A percentile compares a stretch with the other conserved stretches of the same genome.
Evolutionary conservation across 1,284 basidiomycete species (phyloP).

Genomic region (Peniophora sp.): DNA sequence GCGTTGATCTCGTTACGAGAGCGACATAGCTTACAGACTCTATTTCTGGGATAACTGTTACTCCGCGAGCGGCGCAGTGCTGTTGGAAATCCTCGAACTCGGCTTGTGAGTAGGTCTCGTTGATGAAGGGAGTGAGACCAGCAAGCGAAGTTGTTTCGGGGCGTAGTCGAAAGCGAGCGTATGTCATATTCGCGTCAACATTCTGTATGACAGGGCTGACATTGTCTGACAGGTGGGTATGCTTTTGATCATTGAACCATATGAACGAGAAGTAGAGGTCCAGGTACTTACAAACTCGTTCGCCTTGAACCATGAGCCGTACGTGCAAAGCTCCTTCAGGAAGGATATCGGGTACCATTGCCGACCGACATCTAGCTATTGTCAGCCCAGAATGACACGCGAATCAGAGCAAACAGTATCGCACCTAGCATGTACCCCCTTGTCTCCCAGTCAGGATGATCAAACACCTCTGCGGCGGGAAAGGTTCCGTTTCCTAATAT

Average conservation of each 20-base stretch:
- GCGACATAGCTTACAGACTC: conserved; percentile 14
- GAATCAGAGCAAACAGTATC: background rate
- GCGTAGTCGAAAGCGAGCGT: conserved; percentile 29
- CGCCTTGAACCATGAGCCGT: conserved; percentile 30
- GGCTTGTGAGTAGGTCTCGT: conserved; percentile 26
- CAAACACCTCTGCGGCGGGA: conserved; percentile 20
- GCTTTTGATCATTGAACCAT: conserved; percentile 7
- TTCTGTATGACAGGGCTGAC: conserved; percentile 14
- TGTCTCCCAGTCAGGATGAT: conserved; percentile 29
- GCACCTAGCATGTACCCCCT: conserved; percentile 30
- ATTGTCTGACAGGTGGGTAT: conserved; percentile 22
- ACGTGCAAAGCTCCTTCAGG: conserved; percentile 26
- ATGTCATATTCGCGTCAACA: conserved; percentile 18
- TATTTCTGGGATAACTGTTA: conserved; percentile 20
- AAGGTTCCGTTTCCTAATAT: conserved; percentile 17
- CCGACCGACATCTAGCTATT: conserved; percentile 21
- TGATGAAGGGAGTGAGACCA: conserved; percentile 22
- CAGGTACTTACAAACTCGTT: conserved; percentile 21
- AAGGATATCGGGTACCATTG: conserved; percentile 27
- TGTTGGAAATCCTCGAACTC: conserved; percentile 25
- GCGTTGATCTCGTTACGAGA: conserved; percentile 12
- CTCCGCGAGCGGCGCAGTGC: conserved; percentile 23
- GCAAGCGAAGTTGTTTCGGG: conserved; percentile 20
- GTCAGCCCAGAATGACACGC: background rate
- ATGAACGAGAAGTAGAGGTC: conserved; percentile 6